Percentiles rank a stretch among this genome's conserved stretches.
phyloP scores from a whole-genome alignment of 2,329 filamentous ascomycete genomes.

The Penicillium capsulatum region DNA sequence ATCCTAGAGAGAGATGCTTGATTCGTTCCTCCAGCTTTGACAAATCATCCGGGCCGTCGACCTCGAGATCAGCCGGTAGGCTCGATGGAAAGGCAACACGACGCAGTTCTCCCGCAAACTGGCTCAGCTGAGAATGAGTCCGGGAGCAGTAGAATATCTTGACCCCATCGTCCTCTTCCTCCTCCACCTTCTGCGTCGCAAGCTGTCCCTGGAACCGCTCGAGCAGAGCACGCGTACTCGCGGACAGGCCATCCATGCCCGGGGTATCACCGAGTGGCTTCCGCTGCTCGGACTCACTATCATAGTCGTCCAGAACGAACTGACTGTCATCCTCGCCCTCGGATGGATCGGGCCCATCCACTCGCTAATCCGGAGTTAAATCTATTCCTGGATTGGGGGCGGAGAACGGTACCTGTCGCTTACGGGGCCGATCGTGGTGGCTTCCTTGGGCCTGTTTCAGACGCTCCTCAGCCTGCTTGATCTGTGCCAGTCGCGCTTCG shows the following conservation, averaged over 20 bases:
- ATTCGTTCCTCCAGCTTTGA: constrained; percentile 54
- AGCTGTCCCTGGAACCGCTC: constrained; percentile 56
- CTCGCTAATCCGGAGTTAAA: constrained; percentile 23
- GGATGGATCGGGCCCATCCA: constrained; percentile 16
- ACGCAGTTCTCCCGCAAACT: constrained; percentile 78
- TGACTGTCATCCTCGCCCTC: constrained; percentile 55
- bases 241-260: constrained; percentile 55
- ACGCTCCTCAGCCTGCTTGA: constrained; percentile 60
- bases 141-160: constrained; percentile 92
- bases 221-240: constrained; percentile 70
- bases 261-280: constrained; percentile 28
- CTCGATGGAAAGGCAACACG: constrained; percentile 74
- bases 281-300: constrained; percentile 56
- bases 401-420: constrained; percentile 39
- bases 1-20: constrained; percentile 79
- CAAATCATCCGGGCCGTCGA: constrained; percentile 18
- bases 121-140: constrained; percentile 85
- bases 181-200: constrained; percentile 34
- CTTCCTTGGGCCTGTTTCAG: constrained; percentile 50
- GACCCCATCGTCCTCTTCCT: constrained; percentile 54
- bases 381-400: neutral
- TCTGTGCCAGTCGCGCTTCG: constrained; percentile 64
- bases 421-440: constrained; percentile 49
- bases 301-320: constrained; percentile 73
- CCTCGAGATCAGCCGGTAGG: constrained; percentile 47